phyloP scores from a whole-genome alignment of 331 rosid species.

The Acacia pycnantha region DNA sequence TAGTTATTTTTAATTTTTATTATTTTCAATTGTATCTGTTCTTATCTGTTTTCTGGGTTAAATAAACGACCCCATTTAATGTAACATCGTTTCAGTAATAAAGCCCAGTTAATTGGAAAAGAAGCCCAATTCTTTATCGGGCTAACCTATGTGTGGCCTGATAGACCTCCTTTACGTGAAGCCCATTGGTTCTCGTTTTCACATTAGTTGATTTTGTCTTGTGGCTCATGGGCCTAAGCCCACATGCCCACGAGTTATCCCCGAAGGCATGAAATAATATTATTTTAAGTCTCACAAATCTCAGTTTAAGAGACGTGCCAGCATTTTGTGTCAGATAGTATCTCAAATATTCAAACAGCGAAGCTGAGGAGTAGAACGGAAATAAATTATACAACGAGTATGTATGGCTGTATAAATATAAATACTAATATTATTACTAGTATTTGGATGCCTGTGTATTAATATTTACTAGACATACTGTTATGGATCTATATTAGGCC shows the following conservation, averaged over 20 bases:
- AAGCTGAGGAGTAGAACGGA: neutral
- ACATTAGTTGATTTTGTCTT: neutral
- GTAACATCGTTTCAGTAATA: neutral
- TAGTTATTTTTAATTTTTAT: too few species aligned
- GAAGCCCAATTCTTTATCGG: neutral
- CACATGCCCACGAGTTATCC: neutral
- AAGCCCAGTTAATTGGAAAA: too few species aligned
- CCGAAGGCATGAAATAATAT: neutral
- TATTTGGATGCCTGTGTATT: too few species aligned
- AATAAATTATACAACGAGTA: neutral
- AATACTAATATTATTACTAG: too few species aligned
- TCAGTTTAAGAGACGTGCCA: too few species aligned
- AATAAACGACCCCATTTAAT: neutral
- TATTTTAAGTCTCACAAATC: too few species aligned
- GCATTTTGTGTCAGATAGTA: too few species aligned
- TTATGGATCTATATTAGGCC: too few species aligned
- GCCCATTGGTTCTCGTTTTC: neutral
- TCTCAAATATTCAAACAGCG: too few species aligned
- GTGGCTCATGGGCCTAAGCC: neutral
- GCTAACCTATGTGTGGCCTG: neutral
- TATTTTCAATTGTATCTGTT: too few species aligned
- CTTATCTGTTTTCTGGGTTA: too few species aligned
- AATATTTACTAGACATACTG: too few species aligned
- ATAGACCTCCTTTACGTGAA: neutral
- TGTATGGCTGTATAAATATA: neutral